These are phyloP conservation scores for Gypsophila paniculata DNA, from an alignment of 179 eudicot genomes.

Conservation along the genomic window DNA sequence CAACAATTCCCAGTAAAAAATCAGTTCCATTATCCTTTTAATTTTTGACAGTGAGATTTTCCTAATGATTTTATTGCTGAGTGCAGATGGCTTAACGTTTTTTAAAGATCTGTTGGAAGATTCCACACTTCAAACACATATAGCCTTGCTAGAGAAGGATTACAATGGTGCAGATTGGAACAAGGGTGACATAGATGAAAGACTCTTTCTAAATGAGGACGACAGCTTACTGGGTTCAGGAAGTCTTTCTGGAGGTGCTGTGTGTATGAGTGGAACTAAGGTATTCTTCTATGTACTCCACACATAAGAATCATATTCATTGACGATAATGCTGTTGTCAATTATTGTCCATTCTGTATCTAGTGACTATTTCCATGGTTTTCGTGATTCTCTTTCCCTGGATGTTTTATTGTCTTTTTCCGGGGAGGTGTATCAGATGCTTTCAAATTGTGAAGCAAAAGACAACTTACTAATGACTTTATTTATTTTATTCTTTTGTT, in stretches of 20 bases:
- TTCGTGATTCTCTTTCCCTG: too few relatives aligned
- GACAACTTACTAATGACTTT: not conserved
- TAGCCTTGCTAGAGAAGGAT: slow-evolving; percentile 61
- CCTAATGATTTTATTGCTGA: slow-evolving; percentile 14
- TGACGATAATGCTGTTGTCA: too few relatives aligned
- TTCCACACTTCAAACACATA: slow-evolving; percentile 48
- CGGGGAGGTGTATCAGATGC: too few relatives aligned
- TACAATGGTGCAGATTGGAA: slow-evolving; percentile 60
- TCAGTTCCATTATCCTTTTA: not conserved
- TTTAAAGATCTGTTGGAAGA: slow-evolving; percentile 66
- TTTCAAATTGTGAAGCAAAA: too few relatives aligned
- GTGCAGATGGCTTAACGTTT: slow-evolving; percentile 69
- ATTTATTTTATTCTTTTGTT: slow-evolving; percentile 15
- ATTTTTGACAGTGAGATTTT: not conserved
- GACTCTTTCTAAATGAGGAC: slow-evolving; percentile 67
- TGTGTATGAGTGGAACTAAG: slow-evolving; percentile 60
- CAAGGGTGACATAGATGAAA: slow-evolving; percentile 82
- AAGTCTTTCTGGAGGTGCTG: slow-evolving; percentile 81
- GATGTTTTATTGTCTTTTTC: too few relatives aligned
- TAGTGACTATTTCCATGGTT: too few relatives aligned
- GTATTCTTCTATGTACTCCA: slow-evolving; percentile 38
- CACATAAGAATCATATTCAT: too few relatives aligned
- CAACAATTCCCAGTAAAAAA: too few relatives aligned
- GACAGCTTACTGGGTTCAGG: slow-evolving; percentile 84
- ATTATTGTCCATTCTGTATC: too few relatives aligned